Percentiles rank a stretch among this genome's conserved stretches.
Evolutionary conservation across 2,329 filamentous ascomycete species (phyloP).

Genomic region (Fonsecaea monophora): DNA sequence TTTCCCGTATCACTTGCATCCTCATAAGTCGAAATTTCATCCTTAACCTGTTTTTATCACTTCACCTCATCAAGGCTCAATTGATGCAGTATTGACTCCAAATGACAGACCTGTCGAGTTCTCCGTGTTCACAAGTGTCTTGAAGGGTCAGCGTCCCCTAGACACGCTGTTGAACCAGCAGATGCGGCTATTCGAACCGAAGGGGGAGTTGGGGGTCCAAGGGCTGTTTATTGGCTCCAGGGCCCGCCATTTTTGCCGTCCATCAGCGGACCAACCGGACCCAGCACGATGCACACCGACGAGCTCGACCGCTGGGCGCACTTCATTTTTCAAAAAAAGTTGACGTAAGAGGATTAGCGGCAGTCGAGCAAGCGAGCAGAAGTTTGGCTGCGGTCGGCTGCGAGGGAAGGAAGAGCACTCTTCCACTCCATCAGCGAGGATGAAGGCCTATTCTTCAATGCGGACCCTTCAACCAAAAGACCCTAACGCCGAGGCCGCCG

Average conservation of each 20-base stretch:
- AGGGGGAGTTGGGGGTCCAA: background rate
- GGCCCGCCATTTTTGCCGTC: background rate
- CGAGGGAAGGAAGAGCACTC: background rate
- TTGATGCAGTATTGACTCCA: background rate
- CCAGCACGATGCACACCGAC: background rate
- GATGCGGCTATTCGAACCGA: background rate
- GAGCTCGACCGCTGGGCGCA: background rate
- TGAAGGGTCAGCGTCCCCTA: background rate
- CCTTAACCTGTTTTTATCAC: background rate
- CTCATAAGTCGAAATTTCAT: background rate
- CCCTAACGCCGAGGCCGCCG: background rate
- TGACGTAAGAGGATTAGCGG: background rate
- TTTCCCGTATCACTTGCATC: background rate
- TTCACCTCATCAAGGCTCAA: background rate
- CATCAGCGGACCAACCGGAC: background rate
- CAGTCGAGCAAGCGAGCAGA: background rate
- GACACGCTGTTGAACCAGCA: background rate
- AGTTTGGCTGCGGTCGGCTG: background rate
- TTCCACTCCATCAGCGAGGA: background rate
- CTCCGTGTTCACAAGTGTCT: background rate
- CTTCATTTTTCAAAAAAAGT: background rate
- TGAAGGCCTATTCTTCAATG: background rate
- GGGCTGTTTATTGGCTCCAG: background rate
- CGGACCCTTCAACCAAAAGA: background rate
- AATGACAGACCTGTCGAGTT: background rate